Evolutionary conservation across 192 early-diverging fungal genomes (phyloP), one percentile per base, ranked within the genome.

Genomic region (Radiomyces spectabilis): DNA sequence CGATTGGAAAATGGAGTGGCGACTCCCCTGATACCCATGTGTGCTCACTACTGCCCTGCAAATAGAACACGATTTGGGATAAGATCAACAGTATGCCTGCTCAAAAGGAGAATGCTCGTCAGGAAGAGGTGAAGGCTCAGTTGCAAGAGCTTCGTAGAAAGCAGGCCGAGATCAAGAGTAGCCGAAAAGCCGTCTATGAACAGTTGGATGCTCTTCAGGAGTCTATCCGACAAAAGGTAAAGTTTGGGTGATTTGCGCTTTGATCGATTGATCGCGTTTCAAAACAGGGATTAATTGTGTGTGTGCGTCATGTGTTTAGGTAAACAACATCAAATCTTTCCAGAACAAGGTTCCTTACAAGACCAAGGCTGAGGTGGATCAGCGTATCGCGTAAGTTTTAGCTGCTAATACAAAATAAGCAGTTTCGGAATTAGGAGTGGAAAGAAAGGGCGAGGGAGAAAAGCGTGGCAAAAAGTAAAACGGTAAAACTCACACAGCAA

Each of bases 281-380:
- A 41, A 30, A 31, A 30, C 16, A 25, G 12, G 31, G 9, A 22
- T 35, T 8, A 29, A 19, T 25, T n/a, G 7, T 15, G 3, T 37
- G 5, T 37, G 31, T 33, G 22, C 7, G 22, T 19, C 18, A 31
- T 38, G n/a, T 6, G 10, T 30, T 26, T 51, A 59, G 58, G 60
- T 62, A 7, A 31, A 38, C 27, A 22, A 41, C 22, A 48, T 62
- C 44, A 88, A 88, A 78, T 66, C 69, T 24, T 74, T 75, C 57
- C 87, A 89, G 65, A 72, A 85, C 63, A 92, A 86, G 75, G 68
- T 85, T 40, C 81, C 80, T 37, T 93, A 76, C 78, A 92, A 89
- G 76, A 85, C 71, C 26, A 72, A 79, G 21, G 88, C 74, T 19
- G 93, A 94, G 27, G 83, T 96, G 45, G 91, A 94, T 35, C 66